phyloP scores from a whole-genome alignment of 73 alveolate genomes.

The Effrenium voratum region DNA sequence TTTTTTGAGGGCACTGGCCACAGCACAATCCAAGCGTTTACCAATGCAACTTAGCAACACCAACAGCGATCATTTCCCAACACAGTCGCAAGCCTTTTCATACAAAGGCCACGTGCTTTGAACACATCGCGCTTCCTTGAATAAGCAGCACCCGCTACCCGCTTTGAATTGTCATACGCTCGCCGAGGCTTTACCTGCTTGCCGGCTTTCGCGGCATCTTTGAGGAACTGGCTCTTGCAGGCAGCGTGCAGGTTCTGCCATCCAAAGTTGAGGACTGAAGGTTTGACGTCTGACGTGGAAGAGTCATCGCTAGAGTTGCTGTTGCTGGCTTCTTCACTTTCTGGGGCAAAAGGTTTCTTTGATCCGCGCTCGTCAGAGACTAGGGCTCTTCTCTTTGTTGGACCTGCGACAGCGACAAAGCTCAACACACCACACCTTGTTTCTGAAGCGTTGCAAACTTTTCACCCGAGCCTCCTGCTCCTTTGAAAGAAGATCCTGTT shows the following conservation, averaged over 20 bases:
- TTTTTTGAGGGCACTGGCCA: too few species aligned
- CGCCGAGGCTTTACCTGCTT: neutral
- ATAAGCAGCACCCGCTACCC: neutral
- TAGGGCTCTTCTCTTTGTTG: neutral
- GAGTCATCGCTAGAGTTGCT: neutral
- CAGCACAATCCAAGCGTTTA: too few species aligned
- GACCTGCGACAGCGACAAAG: neutral
- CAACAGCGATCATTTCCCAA: neutral
- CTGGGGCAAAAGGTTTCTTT: neutral
- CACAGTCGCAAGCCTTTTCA: neutral
- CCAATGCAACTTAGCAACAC: too few species aligned
- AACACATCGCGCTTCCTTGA: neutral
- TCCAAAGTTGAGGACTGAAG: conserved; percentile 25
- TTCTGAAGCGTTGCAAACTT: neutral
- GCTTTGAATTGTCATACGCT: neutral
- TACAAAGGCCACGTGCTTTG: neutral
- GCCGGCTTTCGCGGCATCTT: conserved; percentile 10
- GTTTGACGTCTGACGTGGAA: neutral
- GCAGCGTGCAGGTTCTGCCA: neutral
- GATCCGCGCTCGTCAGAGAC: neutral
- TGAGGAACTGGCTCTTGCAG: neutral
- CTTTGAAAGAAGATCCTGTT: neutral
- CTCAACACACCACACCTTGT: neutral
- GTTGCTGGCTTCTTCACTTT: neutral
- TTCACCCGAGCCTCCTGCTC: neutral